Evolutionary conservation across 2,329 filamentous ascomycete species (phyloP), one percentile per base, ranked within the genome.

Genomic region (Pezizomycotina sp.): DNA sequence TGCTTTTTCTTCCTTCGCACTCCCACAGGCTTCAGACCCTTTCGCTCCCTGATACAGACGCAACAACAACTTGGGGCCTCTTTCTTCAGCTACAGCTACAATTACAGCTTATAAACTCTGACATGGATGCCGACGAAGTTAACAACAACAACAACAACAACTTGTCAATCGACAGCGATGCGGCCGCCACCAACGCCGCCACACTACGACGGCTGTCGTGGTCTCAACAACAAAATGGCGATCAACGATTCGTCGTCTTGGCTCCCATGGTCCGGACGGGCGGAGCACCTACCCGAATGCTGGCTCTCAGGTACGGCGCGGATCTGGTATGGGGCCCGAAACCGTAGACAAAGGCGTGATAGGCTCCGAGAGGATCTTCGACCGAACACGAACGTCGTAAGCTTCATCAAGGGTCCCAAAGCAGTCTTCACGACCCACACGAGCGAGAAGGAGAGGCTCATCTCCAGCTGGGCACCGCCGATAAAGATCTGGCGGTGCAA

Each of bases 211-310:
- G n/a, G n/a, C 47, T 69, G 66, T 43, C 78, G 77, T 57, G 86
- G 86, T 33, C 83, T 92, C 52, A 83, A 93, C 62, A 95, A 93
- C 60, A 72, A 86, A 50, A 78, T 79, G 59, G 93, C 91, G 59
- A 62, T 95, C 47, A n/a, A n/a, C n/a, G n/a, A n/a, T n/a, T n/a
- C 10, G 41, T 44, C 29, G 89, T 95, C 27, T 76, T 98, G 46
- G 89, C 89, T 44, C 89, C 89, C 25, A 98, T 98, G 89, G 86
- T 93, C 39, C 77, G 89, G 49, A 92, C 82, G n/a, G 89, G 89
- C 54, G 89, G 98, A 63, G 64, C 93, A 43, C 86, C 89, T 3
- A 89, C 81, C 24, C 75, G 89, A 40, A 68, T 98, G 16, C 61
- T 92, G 27, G 81, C 89, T 20, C 70, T 98, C 44, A 79, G 91